Evolutionary conservation across 164 flowering plant genomes (phyloP).

Genomic region (Chimonanthus salicifolius): DNA sequence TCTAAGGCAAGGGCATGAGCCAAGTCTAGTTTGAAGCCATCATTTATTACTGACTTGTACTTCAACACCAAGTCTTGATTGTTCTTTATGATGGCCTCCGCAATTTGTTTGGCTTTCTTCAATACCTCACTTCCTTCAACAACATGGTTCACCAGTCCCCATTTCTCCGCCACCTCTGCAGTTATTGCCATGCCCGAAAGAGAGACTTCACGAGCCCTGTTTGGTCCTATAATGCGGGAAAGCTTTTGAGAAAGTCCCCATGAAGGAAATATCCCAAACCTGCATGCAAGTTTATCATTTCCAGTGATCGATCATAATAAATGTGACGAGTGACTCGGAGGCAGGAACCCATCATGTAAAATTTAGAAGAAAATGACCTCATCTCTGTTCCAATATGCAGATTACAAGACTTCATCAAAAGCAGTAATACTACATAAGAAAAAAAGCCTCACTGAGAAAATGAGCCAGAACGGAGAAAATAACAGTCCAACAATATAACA

Average conservation of each 20-base stretch:
- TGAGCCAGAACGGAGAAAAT: background rate
- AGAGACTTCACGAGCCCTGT: constrained; percentile 85
- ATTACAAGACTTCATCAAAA: too few species aligned
- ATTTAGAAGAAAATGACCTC: too few species aligned
- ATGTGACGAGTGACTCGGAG: background rate
- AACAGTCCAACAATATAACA: background rate
- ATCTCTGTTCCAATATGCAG: too few species aligned
- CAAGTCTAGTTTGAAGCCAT: constrained; percentile 70
- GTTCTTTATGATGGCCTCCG: constrained; percentile 71
- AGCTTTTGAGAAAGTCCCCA: constrained; percentile 99
- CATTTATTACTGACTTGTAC: constrained; percentile 81
- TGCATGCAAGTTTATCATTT: constrained; percentile 18
- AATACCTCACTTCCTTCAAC: constrained; percentile 60
- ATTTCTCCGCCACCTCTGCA: constrained; percentile 76
- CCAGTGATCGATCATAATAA: background rate
- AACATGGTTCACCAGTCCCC: constrained; percentile 83
- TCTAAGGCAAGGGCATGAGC: constrained; percentile 67
- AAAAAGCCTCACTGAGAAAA: too few species aligned
- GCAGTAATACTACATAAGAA: too few species aligned
- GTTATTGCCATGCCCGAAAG: constrained; percentile 60
- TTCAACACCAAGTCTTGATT: constrained; percentile 73
- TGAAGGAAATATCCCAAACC: constrained; percentile 95
- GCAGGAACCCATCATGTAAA: background rate
- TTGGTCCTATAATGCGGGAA: constrained; percentile 74
- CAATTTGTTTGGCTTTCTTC: constrained; percentile 72